A percentile compares a stretch with the other conserved stretches of the same genome.
Conservation (phyloP, 139 green algal species). For the Parachlorella kessleri region DNA sequence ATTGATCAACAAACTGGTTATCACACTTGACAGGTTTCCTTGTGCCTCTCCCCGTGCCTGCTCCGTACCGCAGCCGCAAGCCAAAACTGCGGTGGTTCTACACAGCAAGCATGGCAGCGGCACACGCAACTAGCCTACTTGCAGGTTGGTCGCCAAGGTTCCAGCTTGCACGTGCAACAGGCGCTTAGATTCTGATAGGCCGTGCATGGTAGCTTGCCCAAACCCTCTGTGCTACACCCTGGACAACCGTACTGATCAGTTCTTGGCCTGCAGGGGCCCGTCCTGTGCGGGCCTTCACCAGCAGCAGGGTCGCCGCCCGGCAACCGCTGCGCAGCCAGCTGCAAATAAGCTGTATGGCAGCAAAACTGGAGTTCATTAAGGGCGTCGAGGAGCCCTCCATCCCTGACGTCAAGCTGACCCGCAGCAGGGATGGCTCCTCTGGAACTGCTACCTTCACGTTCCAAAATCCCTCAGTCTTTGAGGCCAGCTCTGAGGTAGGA, state of each 20-base stretch:
- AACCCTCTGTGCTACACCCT: neutral
- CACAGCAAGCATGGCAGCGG: too few species aligned
- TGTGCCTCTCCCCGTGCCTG: too few species aligned
- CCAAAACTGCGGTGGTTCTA: too few species aligned
- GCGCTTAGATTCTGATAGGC: neutral
- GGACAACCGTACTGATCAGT: neutral
- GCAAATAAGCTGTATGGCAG: constrained; percentile 23
- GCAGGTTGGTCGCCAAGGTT: too few species aligned
- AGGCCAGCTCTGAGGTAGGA: constrained; percentile 72
- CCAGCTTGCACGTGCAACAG: too few species aligned
- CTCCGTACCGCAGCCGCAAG: too few species aligned
- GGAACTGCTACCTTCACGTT: constrained; percentile 95
- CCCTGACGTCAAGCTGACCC: constrained; percentile 91
- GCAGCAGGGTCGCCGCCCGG: neutral
- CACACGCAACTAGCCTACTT: too few species aligned
- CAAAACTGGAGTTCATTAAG: constrained; percentile 90
- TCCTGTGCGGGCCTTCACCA: constrained; percentile 16
- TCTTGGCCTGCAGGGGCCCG: neutral
- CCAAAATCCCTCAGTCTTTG: constrained; percentile 90
- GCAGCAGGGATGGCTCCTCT: constrained; percentile 77
- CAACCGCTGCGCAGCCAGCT: neutral
- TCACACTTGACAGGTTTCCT: too few species aligned
- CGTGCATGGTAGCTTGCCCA: neutral
- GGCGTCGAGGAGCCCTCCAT: constrained; percentile 89
- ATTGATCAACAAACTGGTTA: too few species aligned